phyloP scores from a whole-genome alignment of 805 yeast species.

The Dipodascus geniculatus region DNA sequence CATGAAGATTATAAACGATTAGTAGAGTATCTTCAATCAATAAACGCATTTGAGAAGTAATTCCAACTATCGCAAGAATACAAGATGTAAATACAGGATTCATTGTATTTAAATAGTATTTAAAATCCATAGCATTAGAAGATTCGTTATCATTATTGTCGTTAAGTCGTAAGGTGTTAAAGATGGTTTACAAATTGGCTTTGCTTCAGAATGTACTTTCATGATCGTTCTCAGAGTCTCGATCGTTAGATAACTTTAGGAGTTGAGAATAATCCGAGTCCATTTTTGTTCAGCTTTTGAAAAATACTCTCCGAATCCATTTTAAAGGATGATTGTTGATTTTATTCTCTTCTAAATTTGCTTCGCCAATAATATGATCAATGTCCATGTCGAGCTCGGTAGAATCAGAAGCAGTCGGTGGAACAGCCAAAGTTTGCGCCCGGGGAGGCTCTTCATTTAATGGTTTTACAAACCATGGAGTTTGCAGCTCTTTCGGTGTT shows the following conservation, averaged over 20 bases:
- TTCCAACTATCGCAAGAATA: neutral
- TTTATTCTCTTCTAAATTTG: neutral
- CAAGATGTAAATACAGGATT: conserved; percentile 5
- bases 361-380: neutral
- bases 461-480: conserved; percentile 5
- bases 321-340: too few species aligned
- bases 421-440: conserved; percentile 3
- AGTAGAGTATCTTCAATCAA: conserved; percentile 20
- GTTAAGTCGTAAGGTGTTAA: too few species aligned
- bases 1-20: conserved; percentile 28
- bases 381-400: neutral
- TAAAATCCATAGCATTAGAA: neutral
- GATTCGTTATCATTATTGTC: neutral
- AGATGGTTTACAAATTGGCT: too few species aligned
- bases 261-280: too few species aligned
- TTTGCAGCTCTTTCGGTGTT: conserved; percentile 3
- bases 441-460: conserved; percentile 4
- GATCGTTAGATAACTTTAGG: too few species aligned
- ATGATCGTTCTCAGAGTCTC: too few species aligned
- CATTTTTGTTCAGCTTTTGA: too few species aligned
- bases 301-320: too few species aligned
- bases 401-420: conserved; percentile 2
- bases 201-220: too few species aligned
- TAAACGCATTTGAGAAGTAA: conserved; percentile 17
- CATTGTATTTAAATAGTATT: neutral